Base-by-base conservation (phyloP, 768 basidiomycete genomes). In the Russula compacta region DNA sequence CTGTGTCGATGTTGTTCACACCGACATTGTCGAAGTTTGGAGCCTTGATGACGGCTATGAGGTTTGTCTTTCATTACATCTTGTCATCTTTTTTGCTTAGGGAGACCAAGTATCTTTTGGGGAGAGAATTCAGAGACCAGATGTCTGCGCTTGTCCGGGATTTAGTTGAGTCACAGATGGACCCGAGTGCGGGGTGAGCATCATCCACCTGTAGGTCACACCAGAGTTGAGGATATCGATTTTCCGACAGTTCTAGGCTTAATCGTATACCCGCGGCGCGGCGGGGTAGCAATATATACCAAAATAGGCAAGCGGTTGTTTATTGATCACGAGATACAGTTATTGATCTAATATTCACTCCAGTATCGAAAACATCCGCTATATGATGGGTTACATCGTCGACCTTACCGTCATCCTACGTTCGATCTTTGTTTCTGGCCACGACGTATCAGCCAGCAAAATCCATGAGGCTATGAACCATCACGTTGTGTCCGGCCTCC, bases 341-440 rank as follows among this genome's bases (percentile, higher is more conserved):
- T 29, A 29, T 46, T 7, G 1, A 19, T n/a, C 44, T 24, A 33
- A 54, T 19, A 4, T 21, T 24, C 24, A 58, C 24, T 55, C 21
- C 9, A 19, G 40, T 43, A n/a, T n/a, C 42, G 42, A 35, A 36
- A 42, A 57, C 17, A 36, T 59, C 7, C 50, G 43, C n/a, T 59
- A 46, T n/a, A 15, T 62, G 12, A 49, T 55, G 53, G 59, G 46
- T 38, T 55, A 60, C 40, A 55, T 60, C 42, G 53, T 60, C 43
- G 32, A 55, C 21, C 59, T 60, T 33, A 55, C 39, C 0, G 39
- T 60, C 2, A 36, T 60, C 32, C 38, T 49, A 1, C 15, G 55
- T 24, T 11, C 0, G 19, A 19, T 47, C 43, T 60, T 48, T 21
- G 6, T 33, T 19, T 6, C 11, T 36, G n/a, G 24, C 10, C 8